Evolutionary conservation across 371 early-diverging fungal species (phyloP).

Genomic region (Rhizopus delemar): DNA sequence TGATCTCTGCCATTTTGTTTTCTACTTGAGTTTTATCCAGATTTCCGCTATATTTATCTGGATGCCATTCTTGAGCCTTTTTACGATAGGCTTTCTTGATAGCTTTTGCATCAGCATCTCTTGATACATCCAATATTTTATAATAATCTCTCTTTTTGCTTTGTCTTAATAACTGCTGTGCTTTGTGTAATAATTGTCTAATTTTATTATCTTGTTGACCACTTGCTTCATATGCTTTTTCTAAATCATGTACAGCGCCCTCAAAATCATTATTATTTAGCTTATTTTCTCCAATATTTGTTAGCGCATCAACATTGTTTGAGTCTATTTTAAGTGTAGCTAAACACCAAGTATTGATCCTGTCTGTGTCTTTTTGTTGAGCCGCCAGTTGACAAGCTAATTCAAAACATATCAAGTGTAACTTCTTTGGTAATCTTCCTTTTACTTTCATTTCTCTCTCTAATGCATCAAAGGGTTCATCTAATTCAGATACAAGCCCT

Average conservation of each 20-base stretch:
- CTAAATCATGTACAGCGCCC: conserved; percentile 68
- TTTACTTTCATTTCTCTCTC: conserved; percentile 34
- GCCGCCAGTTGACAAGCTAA: conserved; percentile 64
- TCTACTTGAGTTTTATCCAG: conserved; percentile 75
- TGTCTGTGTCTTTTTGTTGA: conserved; percentile 47
- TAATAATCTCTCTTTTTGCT: conserved; percentile 89
- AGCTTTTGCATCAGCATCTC: conserved; percentile 73
- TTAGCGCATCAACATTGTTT: conserved; percentile 72
- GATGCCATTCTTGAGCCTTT: conserved; percentile 86
- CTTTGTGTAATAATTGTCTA: conserved; percentile 59
- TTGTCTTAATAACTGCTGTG: conserved; percentile 69
- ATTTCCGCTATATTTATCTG: conserved; percentile 89
- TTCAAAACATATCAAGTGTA: conserved; percentile 57
- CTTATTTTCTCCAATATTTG: conserved; percentile 70
- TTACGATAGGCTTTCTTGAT: conserved; percentile 94
- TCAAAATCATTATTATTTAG: conserved; percentile 75
- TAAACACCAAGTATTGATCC: conserved; percentile 60
- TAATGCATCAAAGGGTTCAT: conserved; percentile 43
- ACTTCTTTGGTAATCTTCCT: conserved; percentile 46
- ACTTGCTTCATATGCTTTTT: conserved; percentile 65
- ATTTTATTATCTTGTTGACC: conserved; percentile 57
- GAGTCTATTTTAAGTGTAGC: conserved; percentile 59
- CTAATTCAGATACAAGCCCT: conserved; percentile 54
- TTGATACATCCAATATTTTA: conserved; percentile 83
- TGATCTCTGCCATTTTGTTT: conserved; percentile 91